Percentiles rank a stretch among this genome's conserved stretches.
Conservation (phyloP, 2,329 filamentous ascomycete genomes). For the Elsinoe necatrix region DNA sequence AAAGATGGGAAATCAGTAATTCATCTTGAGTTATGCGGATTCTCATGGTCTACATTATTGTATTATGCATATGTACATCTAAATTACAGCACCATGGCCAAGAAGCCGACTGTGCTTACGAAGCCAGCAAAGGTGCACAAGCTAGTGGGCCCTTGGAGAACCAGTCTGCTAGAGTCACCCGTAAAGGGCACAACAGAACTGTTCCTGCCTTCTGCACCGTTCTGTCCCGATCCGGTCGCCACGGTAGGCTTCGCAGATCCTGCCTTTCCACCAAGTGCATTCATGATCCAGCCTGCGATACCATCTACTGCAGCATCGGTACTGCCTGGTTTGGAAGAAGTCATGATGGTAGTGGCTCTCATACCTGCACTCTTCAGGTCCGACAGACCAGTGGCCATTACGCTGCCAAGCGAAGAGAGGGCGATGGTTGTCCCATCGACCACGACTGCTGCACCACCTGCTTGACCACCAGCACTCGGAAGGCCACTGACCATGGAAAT, state of each 20-base stretch:
- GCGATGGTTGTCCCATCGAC: not conserved
- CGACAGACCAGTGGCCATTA: not conserved
- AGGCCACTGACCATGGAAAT: not conserved
- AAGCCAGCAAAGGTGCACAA: not conserved
- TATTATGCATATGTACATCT: not conserved
- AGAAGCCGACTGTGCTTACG: not conserved
- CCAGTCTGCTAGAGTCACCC: not conserved
- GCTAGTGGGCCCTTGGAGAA: not conserved
- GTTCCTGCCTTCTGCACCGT: not conserved
- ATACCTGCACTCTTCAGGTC: not conserved
- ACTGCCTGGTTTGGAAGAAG: not conserved
- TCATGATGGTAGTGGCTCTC: not conserved
- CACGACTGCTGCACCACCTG: not conserved
- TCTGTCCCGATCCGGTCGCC: not conserved
- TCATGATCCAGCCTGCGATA: constrained; percentile 1
- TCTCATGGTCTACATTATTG: not conserved
- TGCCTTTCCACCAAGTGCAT: not conserved
- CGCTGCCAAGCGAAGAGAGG: not conserved
- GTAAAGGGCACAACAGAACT: not conserved
- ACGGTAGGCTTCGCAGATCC: not conserved
- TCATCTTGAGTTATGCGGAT: not conserved
- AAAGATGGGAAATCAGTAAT: too few species aligned
- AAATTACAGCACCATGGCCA: not conserved
- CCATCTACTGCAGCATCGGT: not conserved
- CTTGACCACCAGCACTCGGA: not conserved